Conservation (phyloP, 2,329 filamentous ascomycete species). For the Orbilia brochopaga region DNA sequence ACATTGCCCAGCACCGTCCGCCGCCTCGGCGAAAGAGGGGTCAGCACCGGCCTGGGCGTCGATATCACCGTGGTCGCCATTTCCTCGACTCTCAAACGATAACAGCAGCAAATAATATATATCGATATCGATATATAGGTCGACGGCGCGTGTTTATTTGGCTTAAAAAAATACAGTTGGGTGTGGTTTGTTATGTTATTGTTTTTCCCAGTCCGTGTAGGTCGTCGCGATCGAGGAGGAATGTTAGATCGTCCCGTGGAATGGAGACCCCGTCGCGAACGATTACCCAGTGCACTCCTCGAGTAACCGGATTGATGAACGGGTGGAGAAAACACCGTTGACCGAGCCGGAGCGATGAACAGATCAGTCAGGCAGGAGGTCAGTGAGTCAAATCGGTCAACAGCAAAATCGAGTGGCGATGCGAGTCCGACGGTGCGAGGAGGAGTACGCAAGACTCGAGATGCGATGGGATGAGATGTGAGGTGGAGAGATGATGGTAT, state of each 20-base stretch:
- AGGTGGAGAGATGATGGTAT: too few species aligned
- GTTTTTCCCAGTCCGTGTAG: background rate
- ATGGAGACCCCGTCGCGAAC: background rate
- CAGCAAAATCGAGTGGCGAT: background rate
- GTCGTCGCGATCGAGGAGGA: background rate
- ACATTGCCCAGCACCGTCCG: constrained; percentile 44
- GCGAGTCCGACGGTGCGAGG: background rate
- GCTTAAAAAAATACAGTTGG: too few species aligned
- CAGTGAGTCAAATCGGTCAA: background rate
- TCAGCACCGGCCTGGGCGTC: constrained; percentile 40
- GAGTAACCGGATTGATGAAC: background rate
- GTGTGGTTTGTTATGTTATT: background rate
- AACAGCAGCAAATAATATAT: too few species aligned
- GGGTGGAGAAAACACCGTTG: background rate
- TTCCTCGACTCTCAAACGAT: constrained; percentile 7
- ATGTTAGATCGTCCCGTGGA: background rate
- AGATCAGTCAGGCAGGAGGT: background rate
- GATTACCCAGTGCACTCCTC: background rate
- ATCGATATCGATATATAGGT: too few species aligned
- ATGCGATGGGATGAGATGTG: background rate
- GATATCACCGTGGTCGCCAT: constrained; percentile 39
- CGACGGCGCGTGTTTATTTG: too few species aligned
- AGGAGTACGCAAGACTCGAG: background rate
- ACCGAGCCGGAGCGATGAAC: background rate
- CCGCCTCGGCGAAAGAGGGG: constrained; percentile 48